Conservation (phyloP, 257 asterid genomes). For the Oldenlandia corymbosa region DNA sequence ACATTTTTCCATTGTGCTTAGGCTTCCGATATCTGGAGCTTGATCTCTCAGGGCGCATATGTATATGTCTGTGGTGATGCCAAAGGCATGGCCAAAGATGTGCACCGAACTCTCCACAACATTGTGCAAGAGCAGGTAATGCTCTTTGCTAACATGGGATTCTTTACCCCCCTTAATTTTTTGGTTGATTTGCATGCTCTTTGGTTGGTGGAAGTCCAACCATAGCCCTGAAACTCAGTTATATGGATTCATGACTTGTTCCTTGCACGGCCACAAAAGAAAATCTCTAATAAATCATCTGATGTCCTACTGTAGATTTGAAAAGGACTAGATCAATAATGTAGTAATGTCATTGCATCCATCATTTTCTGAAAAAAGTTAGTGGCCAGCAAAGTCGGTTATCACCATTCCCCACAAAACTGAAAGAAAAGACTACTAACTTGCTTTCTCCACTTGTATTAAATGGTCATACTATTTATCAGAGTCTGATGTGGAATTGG, state of each 20-base stretch:
- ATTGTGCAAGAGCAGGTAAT: constrained; percentile 86
- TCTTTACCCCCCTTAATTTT: no score
- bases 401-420: not conserved
- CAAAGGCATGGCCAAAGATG: constrained; percentile 99
- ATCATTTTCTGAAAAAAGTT: not conserved
- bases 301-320: no score
- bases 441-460: no score
- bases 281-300: no score
- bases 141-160: constrained; percentile 9
- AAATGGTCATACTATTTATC: not conserved
- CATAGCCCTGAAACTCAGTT: constrained; percentile 11
- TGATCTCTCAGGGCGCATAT: constrained; percentile 84
- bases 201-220: constrained; percentile 16
- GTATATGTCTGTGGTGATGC: constrained; percentile 96
- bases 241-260: constrained; percentile 4
- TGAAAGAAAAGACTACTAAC: not conserved
- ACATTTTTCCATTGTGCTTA: constrained; percentile 13
- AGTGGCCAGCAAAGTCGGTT: not conserved
- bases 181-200: not conserved
- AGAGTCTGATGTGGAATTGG: not conserved
- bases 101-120: constrained; percentile 89
- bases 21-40: constrained; percentile 81
- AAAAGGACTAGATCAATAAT: not conserved
- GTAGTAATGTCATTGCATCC: not conserved
- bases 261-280: constrained; percentile 11